Conservation (phyloP, 495 filamentous ascomycete species). For the Pyrenula aspistea region DNA sequence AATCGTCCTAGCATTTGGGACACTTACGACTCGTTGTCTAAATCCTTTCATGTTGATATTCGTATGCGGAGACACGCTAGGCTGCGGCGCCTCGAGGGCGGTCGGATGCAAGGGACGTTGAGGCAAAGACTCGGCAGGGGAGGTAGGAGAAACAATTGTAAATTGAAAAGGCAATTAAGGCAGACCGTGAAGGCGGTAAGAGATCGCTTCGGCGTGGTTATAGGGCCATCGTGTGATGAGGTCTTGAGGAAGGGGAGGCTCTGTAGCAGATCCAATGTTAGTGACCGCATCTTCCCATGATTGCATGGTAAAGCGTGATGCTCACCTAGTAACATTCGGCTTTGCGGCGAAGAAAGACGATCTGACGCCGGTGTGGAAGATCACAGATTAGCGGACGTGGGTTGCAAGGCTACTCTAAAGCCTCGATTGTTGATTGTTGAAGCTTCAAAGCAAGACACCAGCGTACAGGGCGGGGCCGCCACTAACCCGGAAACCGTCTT, state of each 20-base stretch:
- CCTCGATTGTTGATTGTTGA: background rate
- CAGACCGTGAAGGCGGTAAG: background rate
- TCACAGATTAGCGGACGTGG: too few species aligned
- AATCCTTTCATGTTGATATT: conserved; percentile 82
- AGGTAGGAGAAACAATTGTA: background rate
- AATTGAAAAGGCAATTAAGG: background rate
- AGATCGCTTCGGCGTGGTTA: background rate
- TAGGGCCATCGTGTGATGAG: background rate
- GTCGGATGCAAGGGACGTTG: background rate
- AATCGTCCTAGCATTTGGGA: conserved; percentile 1
- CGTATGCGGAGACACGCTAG: background rate
- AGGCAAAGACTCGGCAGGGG: background rate
- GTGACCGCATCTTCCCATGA: background rate
- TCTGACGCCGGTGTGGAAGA: too few species aligned
- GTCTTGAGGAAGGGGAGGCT: background rate
- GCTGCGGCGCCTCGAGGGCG: background rate
- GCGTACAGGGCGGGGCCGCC: too few species aligned
- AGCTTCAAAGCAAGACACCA: too few species aligned
- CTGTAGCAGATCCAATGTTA: background rate
- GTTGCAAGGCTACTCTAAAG: too few species aligned
- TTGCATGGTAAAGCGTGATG: background rate
- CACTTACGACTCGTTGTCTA: conserved; percentile 91
- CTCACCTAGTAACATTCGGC: background rate
- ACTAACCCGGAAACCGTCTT: background rate
- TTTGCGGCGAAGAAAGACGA: background rate